These are phyloP conservation scores for Dactylellina haptotyla DNA, from an alignment of 2,329 filamentous ascomycete genomes.

Conservation along the genomic window DNA sequence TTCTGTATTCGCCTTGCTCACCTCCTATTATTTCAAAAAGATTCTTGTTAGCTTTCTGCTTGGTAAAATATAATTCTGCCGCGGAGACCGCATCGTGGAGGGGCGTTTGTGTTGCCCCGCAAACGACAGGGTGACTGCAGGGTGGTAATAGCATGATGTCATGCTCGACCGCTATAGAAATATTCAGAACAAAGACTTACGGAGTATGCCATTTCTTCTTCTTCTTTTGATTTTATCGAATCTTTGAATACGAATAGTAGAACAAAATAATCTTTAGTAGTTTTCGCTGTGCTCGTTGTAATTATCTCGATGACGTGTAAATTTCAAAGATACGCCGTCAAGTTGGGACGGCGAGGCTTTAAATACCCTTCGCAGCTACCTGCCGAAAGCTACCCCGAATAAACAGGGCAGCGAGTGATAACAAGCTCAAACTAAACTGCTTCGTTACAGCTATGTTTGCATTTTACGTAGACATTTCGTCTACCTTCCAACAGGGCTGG, in stretches of 20 bases:
- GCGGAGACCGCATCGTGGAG: background rate
- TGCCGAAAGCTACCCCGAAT: background rate
- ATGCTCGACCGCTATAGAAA: background rate
- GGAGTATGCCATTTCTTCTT: slow-evolving; percentile 2
- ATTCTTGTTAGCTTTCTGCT: slow-evolving; percentile 3
- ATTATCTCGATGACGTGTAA: too few relatives aligned
- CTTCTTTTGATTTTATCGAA: too few relatives aligned
- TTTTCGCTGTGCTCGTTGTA: background rate
- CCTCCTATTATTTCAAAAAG: slow-evolving; percentile 2
- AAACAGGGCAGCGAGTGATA: too few relatives aligned
- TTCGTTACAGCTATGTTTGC: background rate
- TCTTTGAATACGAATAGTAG: too few relatives aligned
- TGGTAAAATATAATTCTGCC: background rate
- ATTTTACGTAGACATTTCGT: background rate
- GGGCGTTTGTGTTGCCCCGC: slow-evolving; percentile 20
- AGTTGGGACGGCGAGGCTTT: background rate
- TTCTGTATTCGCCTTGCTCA: background rate
- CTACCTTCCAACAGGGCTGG: background rate
- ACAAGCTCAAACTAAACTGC: too few relatives aligned
- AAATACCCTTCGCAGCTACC: background rate
- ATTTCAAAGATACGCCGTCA: too few relatives aligned
- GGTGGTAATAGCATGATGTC: background rate
- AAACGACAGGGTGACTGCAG: background rate
- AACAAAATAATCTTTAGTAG: background rate
- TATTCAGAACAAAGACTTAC: background rate